phyloP scores from a whole-genome alignment of 805 yeast genomes.

The Saccharomycopsis fermentans region DNA sequence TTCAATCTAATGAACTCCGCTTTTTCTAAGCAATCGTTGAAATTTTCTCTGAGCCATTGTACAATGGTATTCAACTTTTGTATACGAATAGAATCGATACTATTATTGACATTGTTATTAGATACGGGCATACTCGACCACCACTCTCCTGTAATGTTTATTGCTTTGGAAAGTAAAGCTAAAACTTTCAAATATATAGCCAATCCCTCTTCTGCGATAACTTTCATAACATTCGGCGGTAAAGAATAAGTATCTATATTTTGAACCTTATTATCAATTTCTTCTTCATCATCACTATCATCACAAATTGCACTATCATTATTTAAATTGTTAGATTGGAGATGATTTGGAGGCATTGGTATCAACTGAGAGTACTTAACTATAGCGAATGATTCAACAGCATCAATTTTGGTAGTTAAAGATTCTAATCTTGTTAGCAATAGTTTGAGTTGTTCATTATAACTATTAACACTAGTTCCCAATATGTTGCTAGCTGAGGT shows the following conservation, averaged over 20 bases:
- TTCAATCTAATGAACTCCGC: conserved; percentile 69
- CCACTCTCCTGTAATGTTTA: conserved; percentile 82
- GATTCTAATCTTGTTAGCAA: conserved; percentile 40
- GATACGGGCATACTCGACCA: conserved; percentile 42
- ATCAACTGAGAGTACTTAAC: conserved; percentile 79
- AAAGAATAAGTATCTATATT: conserved; percentile 23
- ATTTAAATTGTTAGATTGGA: conserved; percentile 6
- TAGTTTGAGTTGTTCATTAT: neutral
- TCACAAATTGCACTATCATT: conserved; percentile 19
- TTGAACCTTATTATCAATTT: neutral
- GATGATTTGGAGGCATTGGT: conserved; percentile 47
- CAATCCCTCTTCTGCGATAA: conserved; percentile 77
- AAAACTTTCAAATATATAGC: conserved; percentile 76
- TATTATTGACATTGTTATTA: conserved; percentile 24
- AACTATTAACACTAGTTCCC: conserved; percentile 22
- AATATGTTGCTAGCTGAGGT: conserved; percentile 23
- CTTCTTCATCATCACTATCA: conserved; percentile 21
- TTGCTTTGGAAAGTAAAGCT: conserved; percentile 73
- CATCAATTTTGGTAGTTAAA: conserved; percentile 83
- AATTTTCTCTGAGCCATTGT: conserved; percentile 85
- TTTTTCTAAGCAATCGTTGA: conserved; percentile 80
- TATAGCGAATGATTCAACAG: conserved; percentile 80
- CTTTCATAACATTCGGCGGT: conserved; percentile 46
- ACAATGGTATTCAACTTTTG: conserved; percentile 38
- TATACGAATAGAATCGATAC: conserved; percentile 7